These are phyloP conservation scores for Malus hybrid DNA, from an alignment of 331 rosid genomes.

Conservation along the genomic window DNA sequence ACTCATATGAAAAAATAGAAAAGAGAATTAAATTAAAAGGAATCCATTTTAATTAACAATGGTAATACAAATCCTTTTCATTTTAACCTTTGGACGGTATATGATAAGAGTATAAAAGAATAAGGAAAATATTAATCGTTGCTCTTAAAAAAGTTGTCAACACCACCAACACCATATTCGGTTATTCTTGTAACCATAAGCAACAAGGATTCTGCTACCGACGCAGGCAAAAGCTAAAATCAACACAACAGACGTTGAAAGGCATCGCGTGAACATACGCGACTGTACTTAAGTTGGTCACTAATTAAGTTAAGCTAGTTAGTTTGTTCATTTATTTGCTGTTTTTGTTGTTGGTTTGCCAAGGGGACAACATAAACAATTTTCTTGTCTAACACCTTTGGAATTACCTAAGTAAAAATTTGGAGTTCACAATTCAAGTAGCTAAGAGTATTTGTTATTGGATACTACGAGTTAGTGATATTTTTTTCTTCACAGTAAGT, in stretches of 20 bases:
- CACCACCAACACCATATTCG: not conserved
- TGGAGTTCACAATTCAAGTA: too few species aligned
- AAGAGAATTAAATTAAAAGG: too few species aligned
- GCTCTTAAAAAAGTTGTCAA: not conserved
- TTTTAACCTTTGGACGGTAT: not conserved
- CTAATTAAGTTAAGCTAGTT: not conserved
- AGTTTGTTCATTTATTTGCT: not conserved
- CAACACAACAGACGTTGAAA: not conserved
- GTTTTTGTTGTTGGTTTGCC: too few species aligned
- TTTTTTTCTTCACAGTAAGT: too few species aligned
- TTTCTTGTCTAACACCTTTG: too few species aligned
- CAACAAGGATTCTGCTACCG: not conserved
- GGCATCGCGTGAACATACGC: not conserved
- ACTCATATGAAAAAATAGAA: too few species aligned
- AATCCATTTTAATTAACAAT: not conserved
- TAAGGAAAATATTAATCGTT: too few species aligned
- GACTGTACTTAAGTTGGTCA: not conserved
- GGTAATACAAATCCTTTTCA: not conserved
- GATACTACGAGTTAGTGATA: too few species aligned
- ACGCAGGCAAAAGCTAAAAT: not conserved
- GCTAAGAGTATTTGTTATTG: too few species aligned
- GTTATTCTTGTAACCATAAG: not conserved
- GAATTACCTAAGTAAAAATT: too few species aligned
- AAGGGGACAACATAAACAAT: too few species aligned
- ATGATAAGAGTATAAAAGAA: not conserved